Percentiles rank a stretch among this genome's conserved stretches.
Evolutionary conservation across 225 moss, liverwort and hornwort species (phyloP).

Genomic region (Marchantia paleacea): DNA sequence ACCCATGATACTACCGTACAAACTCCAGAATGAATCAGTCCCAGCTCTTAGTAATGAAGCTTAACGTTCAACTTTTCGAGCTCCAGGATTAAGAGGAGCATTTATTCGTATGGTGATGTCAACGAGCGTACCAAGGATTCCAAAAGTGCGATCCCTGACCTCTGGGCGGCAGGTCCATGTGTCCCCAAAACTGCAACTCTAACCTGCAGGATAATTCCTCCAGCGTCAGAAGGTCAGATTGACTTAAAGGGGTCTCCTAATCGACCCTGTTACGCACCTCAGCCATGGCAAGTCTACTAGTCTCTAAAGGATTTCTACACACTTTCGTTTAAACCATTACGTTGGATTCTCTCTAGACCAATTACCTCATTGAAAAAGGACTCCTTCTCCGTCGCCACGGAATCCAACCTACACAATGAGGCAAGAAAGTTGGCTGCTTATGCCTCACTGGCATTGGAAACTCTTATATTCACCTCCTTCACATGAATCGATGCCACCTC

Average conservation of each 20-base stretch:
- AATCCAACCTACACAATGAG: conserved; percentile 71
- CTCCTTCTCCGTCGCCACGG: conserved; percentile 79
- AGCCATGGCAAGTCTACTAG: neutral
- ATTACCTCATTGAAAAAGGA: conserved; percentile 84
- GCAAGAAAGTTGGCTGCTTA: neutral
- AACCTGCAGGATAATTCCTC: conserved; percentile 54
- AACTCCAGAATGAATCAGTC: too few relatives aligned
- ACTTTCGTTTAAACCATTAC: neutral
- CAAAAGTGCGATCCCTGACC: conserved; percentile 86
- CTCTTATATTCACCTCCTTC: neutral
- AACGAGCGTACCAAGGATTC: conserved; percentile 64
- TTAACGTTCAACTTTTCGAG: neutral
- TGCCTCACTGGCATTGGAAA: neutral
- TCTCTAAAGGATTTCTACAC: too few relatives aligned
- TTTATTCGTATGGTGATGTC: neutral
- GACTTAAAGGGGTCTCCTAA: neutral
- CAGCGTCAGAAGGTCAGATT: neutral
- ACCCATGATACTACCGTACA: too few relatives aligned
- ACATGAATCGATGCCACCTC: neutral
- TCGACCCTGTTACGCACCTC: neutral
- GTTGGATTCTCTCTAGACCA: neutral
- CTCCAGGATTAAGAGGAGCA: neutral
- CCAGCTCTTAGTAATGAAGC: too few relatives aligned
- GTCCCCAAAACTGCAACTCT: conserved; percentile 83
- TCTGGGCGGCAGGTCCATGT: conserved; percentile 93